These are phyloP conservation scores for Gigaspora rosea DNA, from an alignment of 192 early-diverging fungal species.

Conservation along the genomic window DNA sequence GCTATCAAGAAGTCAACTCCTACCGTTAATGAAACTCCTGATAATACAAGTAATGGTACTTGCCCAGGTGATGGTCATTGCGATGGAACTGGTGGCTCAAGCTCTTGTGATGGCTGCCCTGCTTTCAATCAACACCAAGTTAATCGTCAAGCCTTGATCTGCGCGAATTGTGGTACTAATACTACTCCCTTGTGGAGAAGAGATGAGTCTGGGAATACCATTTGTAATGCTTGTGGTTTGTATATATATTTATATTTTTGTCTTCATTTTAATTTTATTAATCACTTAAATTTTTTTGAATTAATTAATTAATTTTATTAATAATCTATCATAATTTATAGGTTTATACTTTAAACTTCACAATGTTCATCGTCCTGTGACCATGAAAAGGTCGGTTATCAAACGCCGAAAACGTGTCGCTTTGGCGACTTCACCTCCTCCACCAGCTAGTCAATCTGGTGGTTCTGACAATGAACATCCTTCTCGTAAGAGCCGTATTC, in stretches of 20 bases:
- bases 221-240: constrained; percentile 76
- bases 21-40: constrained; percentile 4
- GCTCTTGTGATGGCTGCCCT: constrained; percentile 75
- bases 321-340: constrained; percentile 20
- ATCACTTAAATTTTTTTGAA: no score
- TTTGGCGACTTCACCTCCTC: constrained; percentile 34
- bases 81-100: constrained; percentile 71
- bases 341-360: constrained; percentile 91
- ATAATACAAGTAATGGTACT: constrained; percentile 48
- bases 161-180: constrained; percentile 76
- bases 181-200: constrained; percentile 82
- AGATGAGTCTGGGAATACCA: constrained; percentile 70
- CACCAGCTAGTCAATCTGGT: constrained; percentile 2
- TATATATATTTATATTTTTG: background rate
- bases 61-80: constrained; percentile 80
- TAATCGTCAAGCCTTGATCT: constrained; percentile 56
- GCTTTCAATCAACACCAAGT: constrained; percentile 72
- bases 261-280: no score
- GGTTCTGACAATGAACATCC: constrained; percentile 17
- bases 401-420: constrained; percentile 71
- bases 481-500: constrained; percentile 12
- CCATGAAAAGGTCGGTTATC: constrained; percentile 75
- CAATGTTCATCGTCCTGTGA: constrained; percentile 77
- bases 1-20: constrained; percentile 40
- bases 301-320: background rate